Percentiles rank a stretch among this genome's conserved stretches.
Conservation (phyloP, 306 rosid genomes). For the Quillaja saponaria region DNA sequence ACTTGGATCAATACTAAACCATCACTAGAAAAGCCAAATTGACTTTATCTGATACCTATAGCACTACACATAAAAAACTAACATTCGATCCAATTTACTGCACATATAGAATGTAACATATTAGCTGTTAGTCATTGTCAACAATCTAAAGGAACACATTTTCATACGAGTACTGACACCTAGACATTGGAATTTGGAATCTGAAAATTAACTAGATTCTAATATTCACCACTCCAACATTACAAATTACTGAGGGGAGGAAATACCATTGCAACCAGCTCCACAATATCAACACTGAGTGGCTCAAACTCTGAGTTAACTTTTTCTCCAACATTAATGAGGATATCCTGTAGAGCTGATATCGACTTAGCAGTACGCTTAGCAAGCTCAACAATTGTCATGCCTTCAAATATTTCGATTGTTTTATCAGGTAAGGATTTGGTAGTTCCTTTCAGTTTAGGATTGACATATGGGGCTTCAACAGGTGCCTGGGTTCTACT, state of each 20-base stretch:
- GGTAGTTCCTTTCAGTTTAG: constrained; percentile 43
- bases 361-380: constrained; percentile 69
- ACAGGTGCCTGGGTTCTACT: constrained; percentile 64
- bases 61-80: background rate
- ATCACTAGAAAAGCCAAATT: constrained; percentile 2
- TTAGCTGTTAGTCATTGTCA: constrained; percentile 9
- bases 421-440: constrained; percentile 57
- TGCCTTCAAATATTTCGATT: constrained; percentile 89
- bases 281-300: constrained; percentile 69
- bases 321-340: constrained; percentile 77
- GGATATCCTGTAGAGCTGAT: constrained; percentile 65
- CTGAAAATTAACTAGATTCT: constrained; percentile 16
- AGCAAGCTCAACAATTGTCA: constrained; percentile 79
- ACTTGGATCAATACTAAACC: constrained; percentile 6
- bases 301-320: constrained; percentile 82
- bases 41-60: constrained; percentile 16
- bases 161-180: constrained; percentile 10
- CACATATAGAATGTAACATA: constrained; percentile 15
- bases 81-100: constrained; percentile 7
- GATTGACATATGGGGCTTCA: constrained; percentile 74
- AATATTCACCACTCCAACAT: constrained; percentile 26
- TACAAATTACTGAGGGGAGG: constrained; percentile 27
- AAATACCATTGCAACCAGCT: constrained; percentile 85
- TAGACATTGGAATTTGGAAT: constrained; percentile 14
- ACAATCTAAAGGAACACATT: background rate